Percentiles rank a stretch among this genome's conserved stretches.
phyloP scores from a whole-genome alignment of 2,329 filamentous ascomycete genomes.

The Colletotrichum lini region DNA sequence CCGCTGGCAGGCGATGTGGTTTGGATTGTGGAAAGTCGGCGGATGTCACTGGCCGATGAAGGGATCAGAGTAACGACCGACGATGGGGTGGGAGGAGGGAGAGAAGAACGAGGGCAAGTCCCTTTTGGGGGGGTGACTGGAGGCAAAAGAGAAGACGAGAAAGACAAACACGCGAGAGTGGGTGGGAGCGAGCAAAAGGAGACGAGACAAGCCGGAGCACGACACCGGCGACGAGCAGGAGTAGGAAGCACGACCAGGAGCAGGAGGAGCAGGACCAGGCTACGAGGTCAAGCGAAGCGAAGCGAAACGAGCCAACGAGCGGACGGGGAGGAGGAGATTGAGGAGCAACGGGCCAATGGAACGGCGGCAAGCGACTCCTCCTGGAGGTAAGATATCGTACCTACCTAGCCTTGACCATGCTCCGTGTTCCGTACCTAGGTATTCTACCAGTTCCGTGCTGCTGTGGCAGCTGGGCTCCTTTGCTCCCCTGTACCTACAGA shows the following conservation, averaged over 20 bases:
- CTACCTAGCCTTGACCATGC: conserved; percentile 15
- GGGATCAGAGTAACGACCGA: conserved; percentile 48
- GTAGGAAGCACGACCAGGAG: too few species aligned
- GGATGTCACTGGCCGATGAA: conserved; percentile 41
- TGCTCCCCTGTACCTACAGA: background rate
- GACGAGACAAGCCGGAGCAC: conserved; percentile 19
- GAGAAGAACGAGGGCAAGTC: conserved; percentile 46
- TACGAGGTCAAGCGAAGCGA: conserved; percentile 36
- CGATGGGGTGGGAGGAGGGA: conserved; percentile 48
- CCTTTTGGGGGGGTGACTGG: conserved; percentile 41
- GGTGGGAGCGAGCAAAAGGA: conserved; percentile 3
- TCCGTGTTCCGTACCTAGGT: background rate
- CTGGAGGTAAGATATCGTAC: background rate
- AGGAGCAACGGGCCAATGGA: conserved; percentile 23
- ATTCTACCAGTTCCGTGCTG: background rate
- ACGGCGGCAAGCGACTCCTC: background rate
- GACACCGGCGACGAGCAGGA: conserved; percentile 14
- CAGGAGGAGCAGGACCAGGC: conserved; percentile 12
- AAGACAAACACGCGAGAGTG: conserved; percentile 20
- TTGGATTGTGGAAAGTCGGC: conserved; percentile 55
- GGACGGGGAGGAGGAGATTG: conserved; percentile 34
- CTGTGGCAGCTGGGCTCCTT: background rate
- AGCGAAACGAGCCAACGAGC: conserved; percentile 39
- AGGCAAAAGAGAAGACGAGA: conserved; percentile 47
- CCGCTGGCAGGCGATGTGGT: conserved; percentile 66